Evolutionary conservation across 768 basidiomycete genomes (phyloP).

Genomic region (Mycena albidolilacea): DNA sequence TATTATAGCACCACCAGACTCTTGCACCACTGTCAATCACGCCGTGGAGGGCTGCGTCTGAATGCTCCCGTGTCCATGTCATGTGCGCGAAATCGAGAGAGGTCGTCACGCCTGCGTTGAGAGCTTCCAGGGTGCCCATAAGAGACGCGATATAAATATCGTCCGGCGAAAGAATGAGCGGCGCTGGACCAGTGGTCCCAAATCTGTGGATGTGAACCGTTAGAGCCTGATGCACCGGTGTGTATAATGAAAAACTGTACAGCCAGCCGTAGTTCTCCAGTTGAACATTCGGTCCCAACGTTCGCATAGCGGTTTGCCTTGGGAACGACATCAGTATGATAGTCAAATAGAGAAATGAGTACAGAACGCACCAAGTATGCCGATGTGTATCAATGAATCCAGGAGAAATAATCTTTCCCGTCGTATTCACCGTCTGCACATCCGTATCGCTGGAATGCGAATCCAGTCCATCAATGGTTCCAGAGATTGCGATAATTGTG

Average conservation of each 20-base stretch:
- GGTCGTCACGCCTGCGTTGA: slow-evolving; percentile 28
- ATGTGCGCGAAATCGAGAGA: slow-evolving; percentile 28
- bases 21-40: slow-evolving; percentile 26
- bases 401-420: slow-evolving; percentile 33
- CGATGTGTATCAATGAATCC: slow-evolving; percentile 32
- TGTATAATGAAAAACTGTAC: neutral
- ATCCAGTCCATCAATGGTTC: slow-evolving; percentile 27
- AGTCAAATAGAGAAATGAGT: neutral
- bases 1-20: slow-evolving; percentile 22
- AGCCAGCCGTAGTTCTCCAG: slow-evolving; percentile 30
- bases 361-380: slow-evolving; percentile 21
- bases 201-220: slow-evolving; percentile 6
- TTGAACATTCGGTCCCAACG: slow-evolving; percentile 26
- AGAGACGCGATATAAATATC: slow-evolving; percentile 27
- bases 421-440: slow-evolving; percentile 27
- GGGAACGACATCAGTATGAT: neutral
- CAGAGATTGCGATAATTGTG: slow-evolving; percentile 27
- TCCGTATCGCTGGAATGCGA: neutral
- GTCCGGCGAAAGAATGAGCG: slow-evolving; percentile 26
- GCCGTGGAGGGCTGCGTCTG: slow-evolving; percentile 17
- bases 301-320: slow-evolving; percentile 27
- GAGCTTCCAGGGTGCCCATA: slow-evolving; percentile 26
- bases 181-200: slow-evolving; percentile 11
- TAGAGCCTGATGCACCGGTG: neutral
- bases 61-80: slow-evolving; percentile 28